A percentile compares a stretch with the other conserved stretches of the same genome.
phyloP scores from a whole-genome alignment of 139 green algal species.

The Haematococcus sp. region DNA sequence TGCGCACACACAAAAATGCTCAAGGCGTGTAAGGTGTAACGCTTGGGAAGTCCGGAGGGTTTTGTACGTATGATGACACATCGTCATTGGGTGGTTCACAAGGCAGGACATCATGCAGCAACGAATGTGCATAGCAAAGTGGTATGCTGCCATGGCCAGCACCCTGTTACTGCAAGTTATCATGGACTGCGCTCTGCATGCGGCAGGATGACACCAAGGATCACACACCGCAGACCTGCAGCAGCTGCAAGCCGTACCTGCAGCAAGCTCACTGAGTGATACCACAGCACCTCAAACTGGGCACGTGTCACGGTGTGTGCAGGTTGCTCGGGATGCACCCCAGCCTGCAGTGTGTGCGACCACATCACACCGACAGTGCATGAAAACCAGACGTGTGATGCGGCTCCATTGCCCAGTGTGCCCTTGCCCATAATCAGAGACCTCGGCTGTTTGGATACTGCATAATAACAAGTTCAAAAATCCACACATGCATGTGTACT shows the following conservation, averaged over 20 bases:
- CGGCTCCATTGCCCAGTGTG: too few relatives aligned
- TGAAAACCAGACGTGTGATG: too few relatives aligned
- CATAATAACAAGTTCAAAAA: too few relatives aligned
- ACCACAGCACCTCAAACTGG: constrained; percentile 60
- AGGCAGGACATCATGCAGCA: background rate
- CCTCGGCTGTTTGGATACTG: too few relatives aligned
- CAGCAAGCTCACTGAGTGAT: background rate
- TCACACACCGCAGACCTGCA: too few relatives aligned
- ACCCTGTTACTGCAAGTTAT: background rate
- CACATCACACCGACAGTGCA: too few relatives aligned
- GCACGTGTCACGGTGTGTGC: constrained; percentile 42
- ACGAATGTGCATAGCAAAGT: background rate
- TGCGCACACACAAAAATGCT: background rate
- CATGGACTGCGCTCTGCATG: too few relatives aligned
- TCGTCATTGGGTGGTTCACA: too few relatives aligned
- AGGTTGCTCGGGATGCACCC: constrained; percentile 80
- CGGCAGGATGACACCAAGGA: too few relatives aligned
- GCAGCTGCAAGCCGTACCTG: background rate
- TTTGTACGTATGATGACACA: background rate
- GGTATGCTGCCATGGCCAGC: background rate
- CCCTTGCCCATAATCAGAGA: too few relatives aligned
- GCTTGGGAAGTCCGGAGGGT: background rate
- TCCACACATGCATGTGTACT: too few relatives aligned
- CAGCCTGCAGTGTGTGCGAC: constrained; percentile 29
- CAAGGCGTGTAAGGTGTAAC: background rate